Evolutionary conservation across 495 filamentous ascomycete genomes (phyloP).

Genomic region (Aspergillus carlsbadensis): DNA sequence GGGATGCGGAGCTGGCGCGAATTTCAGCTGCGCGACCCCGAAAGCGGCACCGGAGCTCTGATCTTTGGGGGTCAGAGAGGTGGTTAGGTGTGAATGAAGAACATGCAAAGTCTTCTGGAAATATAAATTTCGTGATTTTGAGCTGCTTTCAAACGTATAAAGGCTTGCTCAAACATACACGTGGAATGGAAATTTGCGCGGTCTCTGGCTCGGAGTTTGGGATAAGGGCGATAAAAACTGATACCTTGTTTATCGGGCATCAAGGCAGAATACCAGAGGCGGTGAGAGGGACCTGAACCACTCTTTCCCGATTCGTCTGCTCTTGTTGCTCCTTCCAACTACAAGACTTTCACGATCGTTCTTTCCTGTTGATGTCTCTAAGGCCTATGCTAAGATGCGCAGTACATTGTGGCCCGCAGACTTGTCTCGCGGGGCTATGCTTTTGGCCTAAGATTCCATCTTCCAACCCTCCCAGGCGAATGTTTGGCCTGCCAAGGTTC

Average conservation of each 20-base stretch:
- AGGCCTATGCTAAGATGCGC: too few relatives aligned
- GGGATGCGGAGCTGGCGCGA: constrained; percentile 10
- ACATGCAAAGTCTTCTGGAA: not conserved
- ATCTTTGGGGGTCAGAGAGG: not conserved
- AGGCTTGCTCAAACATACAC: not conserved
- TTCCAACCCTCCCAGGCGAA: too few relatives aligned
- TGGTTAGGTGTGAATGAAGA: not conserved
- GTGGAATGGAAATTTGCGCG: constrained; percentile 15
- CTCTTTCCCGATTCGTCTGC: not conserved
- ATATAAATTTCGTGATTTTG: not conserved
- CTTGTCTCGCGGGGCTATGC: too few relatives aligned
- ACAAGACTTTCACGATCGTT: too few relatives aligned
- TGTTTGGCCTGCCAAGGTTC: too few relatives aligned
- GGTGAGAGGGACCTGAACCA: constrained; percentile 12
- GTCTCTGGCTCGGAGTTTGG: constrained; percentile 27
- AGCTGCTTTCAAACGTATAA: not conserved
- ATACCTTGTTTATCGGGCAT: constrained; percentile 8
- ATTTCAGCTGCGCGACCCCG: constrained; percentile 6
- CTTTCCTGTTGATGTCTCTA: too few relatives aligned
- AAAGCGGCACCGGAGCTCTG: not conserved
- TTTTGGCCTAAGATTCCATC: too few relatives aligned
- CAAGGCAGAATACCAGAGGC: constrained; percentile 8
- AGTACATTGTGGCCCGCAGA: too few relatives aligned
- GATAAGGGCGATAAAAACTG: constrained; percentile 11
- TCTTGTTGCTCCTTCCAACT: not conserved